phyloP scores from a whole-genome alignment of 495 filamentous ascomycete genomes.

The Penicillium coprophilum region DNA sequence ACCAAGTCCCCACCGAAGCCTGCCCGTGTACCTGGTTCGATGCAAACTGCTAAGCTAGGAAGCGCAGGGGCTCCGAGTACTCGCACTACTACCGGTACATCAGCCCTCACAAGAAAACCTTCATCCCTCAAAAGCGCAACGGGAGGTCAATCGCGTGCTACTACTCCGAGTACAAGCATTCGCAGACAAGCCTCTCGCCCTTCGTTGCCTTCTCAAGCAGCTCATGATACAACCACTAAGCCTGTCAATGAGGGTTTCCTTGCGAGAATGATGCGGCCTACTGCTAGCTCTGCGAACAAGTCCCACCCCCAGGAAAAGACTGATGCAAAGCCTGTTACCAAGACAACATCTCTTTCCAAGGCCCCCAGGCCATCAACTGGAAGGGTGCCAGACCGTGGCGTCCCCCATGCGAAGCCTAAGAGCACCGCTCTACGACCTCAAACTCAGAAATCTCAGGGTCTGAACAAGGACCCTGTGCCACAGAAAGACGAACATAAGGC shows the following conservation, averaged over 20 bases:
- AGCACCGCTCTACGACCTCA: slow-evolving; percentile 20
- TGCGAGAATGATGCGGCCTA: slow-evolving; percentile 91
- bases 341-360: slow-evolving; percentile 26
- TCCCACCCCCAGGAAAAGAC: slow-evolving; percentile 70
- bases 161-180: slow-evolving; percentile 26
- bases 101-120: slow-evolving; percentile 44
- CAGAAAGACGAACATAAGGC: slow-evolving; percentile 16
- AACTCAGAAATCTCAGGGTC: slow-evolving; percentile 23
- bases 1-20: slow-evolving; percentile 66
- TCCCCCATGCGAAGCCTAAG: slow-evolving; percentile 27
- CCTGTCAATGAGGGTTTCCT: slow-evolving; percentile 75
- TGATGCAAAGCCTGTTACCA: slow-evolving; percentile 45
- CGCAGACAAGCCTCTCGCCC: slow-evolving; percentile 43
- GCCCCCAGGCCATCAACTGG: slow-evolving; percentile 16
- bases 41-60: slow-evolving; percentile 59
- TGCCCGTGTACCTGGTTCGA: slow-evolving; percentile 57
- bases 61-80: slow-evolving; percentile 44
- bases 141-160: slow-evolving; percentile 22
- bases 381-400: slow-evolving; percentile 21
- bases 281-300: slow-evolving; percentile 74
- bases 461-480: slow-evolving; percentile 12
- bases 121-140: slow-evolving; percentile 38
- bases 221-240: slow-evolving; percentile 36
- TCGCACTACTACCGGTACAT: slow-evolving; percentile 38
- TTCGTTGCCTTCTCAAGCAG: slow-evolving; percentile 37